phyloP scores from a whole-genome alignment of 352 stramenopile genomes.

The Albugo candida region DNA sequence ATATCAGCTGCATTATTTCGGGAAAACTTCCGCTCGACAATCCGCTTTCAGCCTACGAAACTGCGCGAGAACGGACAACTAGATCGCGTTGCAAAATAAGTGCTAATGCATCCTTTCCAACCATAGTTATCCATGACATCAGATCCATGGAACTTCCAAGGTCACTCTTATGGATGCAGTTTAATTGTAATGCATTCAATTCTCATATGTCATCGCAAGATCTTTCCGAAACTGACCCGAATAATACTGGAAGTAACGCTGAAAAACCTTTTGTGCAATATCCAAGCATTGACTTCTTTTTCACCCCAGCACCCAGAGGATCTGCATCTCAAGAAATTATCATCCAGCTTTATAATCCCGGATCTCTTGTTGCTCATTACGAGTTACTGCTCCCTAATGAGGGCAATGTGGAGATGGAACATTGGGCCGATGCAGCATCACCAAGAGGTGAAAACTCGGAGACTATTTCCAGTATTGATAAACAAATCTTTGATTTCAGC shows the following conservation, averaged over 20 bases:
- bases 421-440: slow-evolving; percentile 80
- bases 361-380: slow-evolving; percentile 67
- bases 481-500: slow-evolving; percentile 40
- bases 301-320: slow-evolving; percentile 46
- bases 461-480: slow-evolving; percentile 64
- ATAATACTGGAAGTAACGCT: background rate
- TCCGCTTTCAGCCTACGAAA: too few relatives aligned
- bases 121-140: slow-evolving; percentile 68
- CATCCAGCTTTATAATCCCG: slow-evolving; percentile 75
- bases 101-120: slow-evolving; percentile 73
- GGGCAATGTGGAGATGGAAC: slow-evolving; percentile 82
- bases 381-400: slow-evolving; percentile 80
- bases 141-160: slow-evolving; percentile 32
- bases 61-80: too few relatives aligned
- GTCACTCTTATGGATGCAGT: slow-evolving; percentile 42
- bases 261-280: background rate
- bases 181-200: slow-evolving; percentile 40
- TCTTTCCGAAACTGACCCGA: slow-evolving; percentile 7
- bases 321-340: slow-evolving; percentile 34
- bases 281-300: slow-evolving; percentile 15
- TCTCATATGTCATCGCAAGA: slow-evolving; percentile 1
- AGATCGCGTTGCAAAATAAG: slow-evolving; percentile 13
- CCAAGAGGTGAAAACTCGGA: slow-evolving; percentile 60
- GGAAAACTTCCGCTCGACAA: too few relatives aligned
- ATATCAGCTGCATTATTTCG: slow-evolving; percentile 26